phyloP scores from a whole-genome alignment of 257 asterid genomes.

The Thymus mandschuricus region DNA sequence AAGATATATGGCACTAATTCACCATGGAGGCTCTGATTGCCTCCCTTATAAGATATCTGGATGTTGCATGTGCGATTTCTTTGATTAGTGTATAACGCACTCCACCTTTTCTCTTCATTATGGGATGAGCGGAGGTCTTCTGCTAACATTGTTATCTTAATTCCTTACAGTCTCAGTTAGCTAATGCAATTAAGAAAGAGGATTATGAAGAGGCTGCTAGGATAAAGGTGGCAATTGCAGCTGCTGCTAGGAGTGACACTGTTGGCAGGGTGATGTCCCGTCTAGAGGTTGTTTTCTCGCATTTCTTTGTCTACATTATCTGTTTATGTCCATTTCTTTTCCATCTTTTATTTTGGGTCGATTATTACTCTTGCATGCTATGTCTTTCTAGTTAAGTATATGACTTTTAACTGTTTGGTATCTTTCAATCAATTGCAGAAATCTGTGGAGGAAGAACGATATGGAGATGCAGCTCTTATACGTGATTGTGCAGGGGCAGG shows the following conservation, averaged over 20 bases:
- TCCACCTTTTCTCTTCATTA: not conserved
- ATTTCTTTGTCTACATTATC: not conserved
- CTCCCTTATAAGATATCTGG: not conserved
- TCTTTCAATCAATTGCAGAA: constrained; percentile 58
- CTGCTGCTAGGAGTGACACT: constrained; percentile 80
- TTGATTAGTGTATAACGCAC: not conserved
- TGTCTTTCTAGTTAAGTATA: constrained; percentile 23
- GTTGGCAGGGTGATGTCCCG: constrained; percentile 86
- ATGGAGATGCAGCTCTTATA: constrained; percentile 78
- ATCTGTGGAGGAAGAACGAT: constrained; percentile 77
- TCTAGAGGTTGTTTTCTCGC: constrained; percentile 57
- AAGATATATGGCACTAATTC: constrained; percentile 7
- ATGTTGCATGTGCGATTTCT: constrained; percentile 14
- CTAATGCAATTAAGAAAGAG: constrained; percentile 66
- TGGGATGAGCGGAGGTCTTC: constrained; percentile 19
- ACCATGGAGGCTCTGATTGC: not conserved
- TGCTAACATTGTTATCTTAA: constrained; percentile 33
- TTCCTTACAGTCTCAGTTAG: constrained; percentile 68
- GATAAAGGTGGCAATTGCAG: constrained; percentile 95
- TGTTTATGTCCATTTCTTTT: constrained; percentile 2
- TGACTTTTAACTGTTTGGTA: constrained; percentile 23
- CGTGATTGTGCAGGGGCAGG: constrained; percentile 94
- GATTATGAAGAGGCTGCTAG: constrained; percentile 92
- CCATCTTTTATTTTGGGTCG: constrained; percentile 19
- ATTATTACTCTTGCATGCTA: not conserved